Evolutionary conservation across 2,329 filamentous ascomycete genomes (phyloP).

Genomic region (Aureobasidium musti): DNA sequence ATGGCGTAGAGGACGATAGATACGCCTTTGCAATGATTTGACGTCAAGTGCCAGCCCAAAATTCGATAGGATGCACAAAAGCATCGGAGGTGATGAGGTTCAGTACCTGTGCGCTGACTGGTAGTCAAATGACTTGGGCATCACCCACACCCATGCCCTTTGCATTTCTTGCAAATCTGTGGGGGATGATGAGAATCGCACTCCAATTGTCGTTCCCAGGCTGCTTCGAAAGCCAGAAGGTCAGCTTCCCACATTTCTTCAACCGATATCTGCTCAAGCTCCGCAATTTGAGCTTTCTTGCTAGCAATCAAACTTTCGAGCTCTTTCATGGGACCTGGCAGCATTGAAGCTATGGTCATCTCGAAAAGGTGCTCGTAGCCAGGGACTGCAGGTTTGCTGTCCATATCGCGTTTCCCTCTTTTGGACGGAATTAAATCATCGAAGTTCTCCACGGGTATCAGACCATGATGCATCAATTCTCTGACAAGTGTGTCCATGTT

Average conservation of each 20-base stretch:
- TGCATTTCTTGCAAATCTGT: background rate
- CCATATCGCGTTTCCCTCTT: background rate
- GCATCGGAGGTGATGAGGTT: too few species aligned
- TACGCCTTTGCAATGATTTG: too few species aligned
- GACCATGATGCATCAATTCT: constrained; percentile 37
- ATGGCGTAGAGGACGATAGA: too few species aligned
- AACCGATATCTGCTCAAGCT: constrained; percentile 72
- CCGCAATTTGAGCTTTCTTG: constrained; percentile 84
- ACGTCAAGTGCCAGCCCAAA: too few species aligned
- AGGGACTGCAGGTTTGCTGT: constrained; percentile 60
- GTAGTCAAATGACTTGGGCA: background rate
- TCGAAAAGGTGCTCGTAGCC: constrained; percentile 92
- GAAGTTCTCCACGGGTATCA: background rate
- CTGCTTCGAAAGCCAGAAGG: background rate
- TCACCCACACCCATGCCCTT: background rate
- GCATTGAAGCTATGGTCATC: constrained; percentile 68
- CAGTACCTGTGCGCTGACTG: too few species aligned
- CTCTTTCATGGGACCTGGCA: constrained; percentile 72
- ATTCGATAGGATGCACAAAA: too few species aligned
- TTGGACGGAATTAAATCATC: background rate
- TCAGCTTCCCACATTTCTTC: constrained; percentile 76
- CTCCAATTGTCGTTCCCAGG: background rate
- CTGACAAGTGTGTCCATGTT: constrained; percentile 62
- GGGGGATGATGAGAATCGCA: background rate
- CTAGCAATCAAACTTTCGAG: constrained; percentile 68